phyloP scores from a whole-genome alignment of 805 yeast genomes.

The Yarrowia hollandica region DNA sequence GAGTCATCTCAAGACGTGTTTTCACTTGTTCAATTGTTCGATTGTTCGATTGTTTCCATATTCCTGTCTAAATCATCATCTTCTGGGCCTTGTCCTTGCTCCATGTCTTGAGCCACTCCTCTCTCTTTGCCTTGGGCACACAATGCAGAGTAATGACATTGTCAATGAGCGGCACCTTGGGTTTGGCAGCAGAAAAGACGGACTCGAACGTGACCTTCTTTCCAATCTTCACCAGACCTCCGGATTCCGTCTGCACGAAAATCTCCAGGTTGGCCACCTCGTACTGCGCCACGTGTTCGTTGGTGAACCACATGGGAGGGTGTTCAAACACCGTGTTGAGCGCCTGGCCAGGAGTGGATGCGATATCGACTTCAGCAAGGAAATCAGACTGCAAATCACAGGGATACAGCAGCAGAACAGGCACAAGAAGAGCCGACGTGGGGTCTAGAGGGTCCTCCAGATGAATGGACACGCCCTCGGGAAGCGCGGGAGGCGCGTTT shows the following conservation, averaged over 20 bases:
- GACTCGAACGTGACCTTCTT: slow-evolving; percentile 67
- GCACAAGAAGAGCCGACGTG: slow-evolving; percentile 75
- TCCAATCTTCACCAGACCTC: slow-evolving; percentile 85
- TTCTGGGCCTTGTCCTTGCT: slow-evolving; percentile 36
- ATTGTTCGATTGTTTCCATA: too few relatives aligned
- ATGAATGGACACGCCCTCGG: slow-evolving; percentile 43
- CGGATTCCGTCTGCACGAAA: slow-evolving; percentile 76
- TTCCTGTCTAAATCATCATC: slow-evolving; percentile 5
- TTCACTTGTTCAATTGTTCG: too few relatives aligned
- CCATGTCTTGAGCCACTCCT: slow-evolving; percentile 57
- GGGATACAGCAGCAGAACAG: slow-evolving; percentile 80
- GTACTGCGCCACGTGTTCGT: slow-evolving; percentile 59
- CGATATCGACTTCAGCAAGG: slow-evolving; percentile 71
- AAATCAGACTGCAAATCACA: slow-evolving; percentile 81
- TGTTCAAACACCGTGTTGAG: slow-evolving; percentile 61
- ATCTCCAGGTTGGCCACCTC: slow-evolving; percentile 60
- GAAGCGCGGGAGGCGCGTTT: slow-evolving; percentile 54
- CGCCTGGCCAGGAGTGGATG: slow-evolving; percentile 63
- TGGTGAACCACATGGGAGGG: slow-evolving; percentile 67
- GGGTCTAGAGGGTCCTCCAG: slow-evolving; percentile 42
- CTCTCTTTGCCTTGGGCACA: slow-evolving; percentile 70
- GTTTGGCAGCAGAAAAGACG: slow-evolving; percentile 60
- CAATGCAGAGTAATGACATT: slow-evolving; percentile 67
- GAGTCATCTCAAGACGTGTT: too few relatives aligned
- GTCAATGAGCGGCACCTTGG: slow-evolving; percentile 77